Evolutionary conservation across 805 yeast species (phyloP).

Genomic region (Metschnikowia kofuensis): DNA sequence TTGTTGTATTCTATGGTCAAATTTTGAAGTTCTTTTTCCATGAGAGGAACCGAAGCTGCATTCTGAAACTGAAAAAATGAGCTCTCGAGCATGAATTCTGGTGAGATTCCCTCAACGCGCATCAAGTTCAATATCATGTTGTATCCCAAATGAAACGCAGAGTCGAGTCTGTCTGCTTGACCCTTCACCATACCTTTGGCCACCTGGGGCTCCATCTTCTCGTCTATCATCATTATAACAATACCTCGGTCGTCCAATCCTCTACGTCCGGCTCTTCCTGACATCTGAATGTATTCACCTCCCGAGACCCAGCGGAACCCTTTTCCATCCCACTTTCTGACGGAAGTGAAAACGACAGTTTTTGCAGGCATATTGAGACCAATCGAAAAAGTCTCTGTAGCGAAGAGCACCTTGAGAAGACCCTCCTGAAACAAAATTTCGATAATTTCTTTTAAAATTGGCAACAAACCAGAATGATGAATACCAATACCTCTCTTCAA

Average conservation of each 20-base stretch:
- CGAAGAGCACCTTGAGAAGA: slow-evolving; percentile 86
- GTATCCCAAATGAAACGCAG: slow-evolving; percentile 96
- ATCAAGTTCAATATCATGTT: slow-evolving; percentile 94
- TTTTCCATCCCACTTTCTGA: slow-evolving; percentile 97
- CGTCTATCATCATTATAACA: slow-evolving; percentile 99
- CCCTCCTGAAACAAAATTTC: slow-evolving; percentile 98
- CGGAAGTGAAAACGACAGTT: slow-evolving; percentile 96
- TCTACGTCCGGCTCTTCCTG: slow-evolving; percentile 99
- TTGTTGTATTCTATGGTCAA: slow-evolving; percentile 47
- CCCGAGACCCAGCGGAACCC: slow-evolving; percentile 99
- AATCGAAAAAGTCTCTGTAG: slow-evolving; percentile 97
- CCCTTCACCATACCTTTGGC: slow-evolving; percentile 99
- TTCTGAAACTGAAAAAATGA: slow-evolving; percentile 96
- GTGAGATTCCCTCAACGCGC: slow-evolving; percentile 98
- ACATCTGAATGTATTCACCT: slow-evolving; percentile 99
- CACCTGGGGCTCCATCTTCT: slow-evolving; percentile 98
- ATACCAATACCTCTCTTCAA: slow-evolving; percentile 96
- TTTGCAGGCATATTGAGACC: slow-evolving; percentile 99
- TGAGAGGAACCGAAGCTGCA: slow-evolving; percentile 81
- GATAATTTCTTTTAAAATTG: slow-evolving; percentile 90
- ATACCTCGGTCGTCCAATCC: slow-evolving; percentile 99
- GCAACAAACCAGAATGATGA: slow-evolving; percentile 95
- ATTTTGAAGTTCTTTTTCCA: slow-evolving; percentile 65
- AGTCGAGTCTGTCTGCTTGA: slow-evolving; percentile 94
- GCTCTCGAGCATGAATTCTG: slow-evolving; percentile 92